phyloP scores from a whole-genome alignment of 805 yeast species.

The Hanseniaspora clermontiae region DNA sequence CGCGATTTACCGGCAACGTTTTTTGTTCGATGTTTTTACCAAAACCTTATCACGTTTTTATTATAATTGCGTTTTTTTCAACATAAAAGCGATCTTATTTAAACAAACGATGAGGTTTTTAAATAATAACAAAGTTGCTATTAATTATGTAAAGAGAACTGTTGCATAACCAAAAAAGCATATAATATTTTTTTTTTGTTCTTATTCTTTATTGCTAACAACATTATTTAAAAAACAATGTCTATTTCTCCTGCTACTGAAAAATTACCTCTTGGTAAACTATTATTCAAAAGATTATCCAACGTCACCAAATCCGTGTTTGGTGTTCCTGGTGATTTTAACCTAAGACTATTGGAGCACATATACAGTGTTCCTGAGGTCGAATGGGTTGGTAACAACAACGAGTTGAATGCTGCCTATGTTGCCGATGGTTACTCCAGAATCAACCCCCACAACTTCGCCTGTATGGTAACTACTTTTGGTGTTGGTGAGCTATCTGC shows the following conservation, averaged over 20 bases:
- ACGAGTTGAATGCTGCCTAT: slow-evolving; percentile 81
- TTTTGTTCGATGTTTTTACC: not conserved
- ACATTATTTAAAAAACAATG: too few relatives aligned
- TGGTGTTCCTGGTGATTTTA: slow-evolving; percentile 75
- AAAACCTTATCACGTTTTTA: not conserved
- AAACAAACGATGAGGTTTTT: not conserved
- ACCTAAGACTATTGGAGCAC: slow-evolving; percentile 54
- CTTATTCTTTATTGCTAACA: too few relatives aligned
- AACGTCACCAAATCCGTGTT: slow-evolving; percentile 49
- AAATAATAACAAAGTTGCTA: too few relatives aligned
- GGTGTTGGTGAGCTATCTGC: slow-evolving; percentile 89
- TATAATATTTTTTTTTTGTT: not conserved
- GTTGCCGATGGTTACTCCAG: slow-evolving; percentile 85
- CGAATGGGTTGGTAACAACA: slow-evolving; percentile 69
- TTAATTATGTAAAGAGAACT: too few relatives aligned
- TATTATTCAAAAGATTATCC: slow-evolving; percentile 46
- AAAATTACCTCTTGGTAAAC: slow-evolving; percentile 48
- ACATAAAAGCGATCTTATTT: not conserved
- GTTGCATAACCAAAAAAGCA: not conserved
- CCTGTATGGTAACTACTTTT: slow-evolving; percentile 53
- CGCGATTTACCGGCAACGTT: not conserved
- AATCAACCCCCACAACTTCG: slow-evolving; percentile 41
- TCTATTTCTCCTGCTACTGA: not conserved
- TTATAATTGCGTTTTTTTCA: too few relatives aligned
- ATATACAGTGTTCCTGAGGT: slow-evolving; percentile 34